phyloP scores from a whole-genome alignment of 2,329 filamentous ascomycete genomes.

The Balansia obtecta region DNA sequence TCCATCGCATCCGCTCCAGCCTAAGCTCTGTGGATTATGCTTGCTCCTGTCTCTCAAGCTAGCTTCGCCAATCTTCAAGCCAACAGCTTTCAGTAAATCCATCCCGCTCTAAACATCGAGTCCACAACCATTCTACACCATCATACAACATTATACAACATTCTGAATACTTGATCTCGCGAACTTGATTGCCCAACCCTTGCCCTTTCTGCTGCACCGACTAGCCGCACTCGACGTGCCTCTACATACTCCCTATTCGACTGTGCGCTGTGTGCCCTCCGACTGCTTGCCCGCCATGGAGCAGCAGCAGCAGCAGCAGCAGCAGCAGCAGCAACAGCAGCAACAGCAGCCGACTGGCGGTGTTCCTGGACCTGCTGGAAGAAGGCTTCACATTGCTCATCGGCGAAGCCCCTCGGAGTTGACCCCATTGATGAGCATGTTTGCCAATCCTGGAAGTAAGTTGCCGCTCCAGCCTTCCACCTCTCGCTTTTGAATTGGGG shows the following conservation, averaged over 20 bases:
- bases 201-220: constrained; percentile 1
- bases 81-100: background rate
- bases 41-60: constrained; percentile 12
- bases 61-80: background rate
- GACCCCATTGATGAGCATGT: constrained; percentile 95
- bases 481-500: background rate
- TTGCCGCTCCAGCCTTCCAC: constrained; percentile 12
- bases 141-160: background rate
- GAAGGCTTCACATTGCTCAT: constrained; percentile 93
- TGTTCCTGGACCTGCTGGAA: constrained; percentile 64
- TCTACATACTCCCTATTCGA: background rate
- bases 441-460: constrained; percentile 52
- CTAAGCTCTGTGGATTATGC: constrained; percentile 7
- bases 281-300: constrained; percentile 46
- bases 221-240: constrained; percentile 30
- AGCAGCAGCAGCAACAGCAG: constrained; percentile 31
- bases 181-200: background rate
- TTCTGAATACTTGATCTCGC: background rate
- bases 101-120: background rate
- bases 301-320: constrained; percentile 30
- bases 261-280: constrained; percentile 25
- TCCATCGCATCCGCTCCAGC: constrained; percentile 9
- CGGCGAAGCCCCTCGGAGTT: constrained; percentile 93
- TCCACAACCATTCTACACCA: background rate
- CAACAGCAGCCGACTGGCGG: constrained; percentile 39